phyloP scores from a whole-genome alignment of 2,329 filamentous ascomycete genomes.

The Laburnicola sp. region DNA sequence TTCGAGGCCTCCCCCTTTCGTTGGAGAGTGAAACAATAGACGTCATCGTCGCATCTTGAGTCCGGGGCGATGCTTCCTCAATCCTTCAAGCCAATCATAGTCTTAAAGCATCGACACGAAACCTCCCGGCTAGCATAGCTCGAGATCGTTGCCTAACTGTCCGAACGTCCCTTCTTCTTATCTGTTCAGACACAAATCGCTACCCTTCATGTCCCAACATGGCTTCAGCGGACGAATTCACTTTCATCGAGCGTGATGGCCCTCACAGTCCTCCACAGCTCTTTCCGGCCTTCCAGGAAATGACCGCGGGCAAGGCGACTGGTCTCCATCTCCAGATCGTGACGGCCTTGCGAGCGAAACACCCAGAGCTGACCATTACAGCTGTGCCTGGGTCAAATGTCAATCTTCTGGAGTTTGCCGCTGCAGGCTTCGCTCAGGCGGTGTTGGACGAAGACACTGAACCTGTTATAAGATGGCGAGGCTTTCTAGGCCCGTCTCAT shows the following conservation, averaged over 20 bases:
- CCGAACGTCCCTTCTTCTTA: neutral
- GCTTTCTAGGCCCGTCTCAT: slow-evolving; percentile 38
- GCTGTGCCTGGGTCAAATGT: slow-evolving; percentile 43
- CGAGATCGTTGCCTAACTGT: slow-evolving; percentile 1
- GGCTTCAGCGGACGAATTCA: slow-evolving; percentile 37
- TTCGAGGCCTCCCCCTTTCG: neutral
- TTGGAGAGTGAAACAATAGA: slow-evolving; percentile 14
- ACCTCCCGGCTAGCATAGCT: neutral
- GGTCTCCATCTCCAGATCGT: slow-evolving; percentile 48
- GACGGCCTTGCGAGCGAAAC: slow-evolving; percentile 39
- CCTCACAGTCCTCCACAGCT: slow-evolving; percentile 26
- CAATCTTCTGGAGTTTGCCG: slow-evolving; percentile 48
- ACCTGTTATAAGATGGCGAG: slow-evolving; percentile 44
- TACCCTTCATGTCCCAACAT: slow-evolving; percentile 10
- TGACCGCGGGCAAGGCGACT: slow-evolving; percentile 41
- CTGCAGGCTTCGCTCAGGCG: slow-evolving; percentile 46
- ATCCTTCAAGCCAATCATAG: slow-evolving; percentile 9
- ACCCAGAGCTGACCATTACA: slow-evolving; percentile 46
- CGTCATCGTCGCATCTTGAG: slow-evolving; percentile 9
- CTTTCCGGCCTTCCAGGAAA: slow-evolving; percentile 41
- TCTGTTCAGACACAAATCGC: neutral
- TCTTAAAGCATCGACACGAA: neutral
- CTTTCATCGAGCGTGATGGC: slow-evolving; percentile 30
- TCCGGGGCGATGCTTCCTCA: neutral
- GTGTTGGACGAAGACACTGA: slow-evolving; percentile 45